These are phyloP conservation scores for Margaritispora aquatica DNA, from an alignment of 495 filamentous ascomycete species.

Conservation along the genomic window DNA sequence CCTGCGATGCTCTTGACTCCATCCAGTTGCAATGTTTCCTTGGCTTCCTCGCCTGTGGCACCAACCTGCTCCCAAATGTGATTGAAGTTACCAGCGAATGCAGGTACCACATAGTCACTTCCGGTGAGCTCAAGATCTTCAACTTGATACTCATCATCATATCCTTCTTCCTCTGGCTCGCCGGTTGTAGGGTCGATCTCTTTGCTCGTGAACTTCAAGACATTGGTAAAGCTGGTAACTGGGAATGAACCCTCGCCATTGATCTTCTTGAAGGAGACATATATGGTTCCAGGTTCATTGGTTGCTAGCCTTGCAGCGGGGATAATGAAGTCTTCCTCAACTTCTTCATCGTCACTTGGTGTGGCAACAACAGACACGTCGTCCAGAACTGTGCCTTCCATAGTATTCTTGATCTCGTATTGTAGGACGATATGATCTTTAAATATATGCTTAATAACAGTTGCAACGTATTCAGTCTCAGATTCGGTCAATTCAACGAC, in stretches of 20 bases:
- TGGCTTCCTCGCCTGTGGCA: conserved; percentile 79
- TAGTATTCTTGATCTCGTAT: conserved; percentile 97
- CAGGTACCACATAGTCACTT: conserved; percentile 88
- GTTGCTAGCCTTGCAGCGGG: conserved; percentile 74
- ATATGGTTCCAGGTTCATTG: conserved; percentile 84
- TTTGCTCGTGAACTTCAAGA: conserved; percentile 94
- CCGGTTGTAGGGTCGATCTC: conserved; percentile 94
- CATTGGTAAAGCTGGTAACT: conserved; percentile 78
- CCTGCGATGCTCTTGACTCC: conserved; percentile 89
- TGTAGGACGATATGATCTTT: conserved; percentile 94
- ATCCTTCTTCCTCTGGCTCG: conserved; percentile 86
- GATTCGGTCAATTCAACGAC: conserved; percentile 90
- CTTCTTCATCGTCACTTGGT: conserved; percentile 75
- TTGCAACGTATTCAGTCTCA: conserved; percentile 96
- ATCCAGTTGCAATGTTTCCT: conserved; percentile 85
- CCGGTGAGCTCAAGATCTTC: conserved; percentile 88
- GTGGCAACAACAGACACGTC: conserved; percentile 87
- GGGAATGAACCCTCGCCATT: conserved; percentile 65
- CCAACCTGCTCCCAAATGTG: conserved; percentile 96
- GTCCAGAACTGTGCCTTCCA: conserved; percentile 81
- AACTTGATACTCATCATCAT: conserved; percentile 97
- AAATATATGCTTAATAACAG: conserved; percentile 93
- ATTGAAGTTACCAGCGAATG: conserved; percentile 90
- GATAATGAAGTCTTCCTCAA: conserved; percentile 88
- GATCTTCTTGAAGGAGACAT: conserved; percentile 86